Conservation (phyloP, 176 grass and related monocot genomes). For the Raddia distichophylla region DNA sequence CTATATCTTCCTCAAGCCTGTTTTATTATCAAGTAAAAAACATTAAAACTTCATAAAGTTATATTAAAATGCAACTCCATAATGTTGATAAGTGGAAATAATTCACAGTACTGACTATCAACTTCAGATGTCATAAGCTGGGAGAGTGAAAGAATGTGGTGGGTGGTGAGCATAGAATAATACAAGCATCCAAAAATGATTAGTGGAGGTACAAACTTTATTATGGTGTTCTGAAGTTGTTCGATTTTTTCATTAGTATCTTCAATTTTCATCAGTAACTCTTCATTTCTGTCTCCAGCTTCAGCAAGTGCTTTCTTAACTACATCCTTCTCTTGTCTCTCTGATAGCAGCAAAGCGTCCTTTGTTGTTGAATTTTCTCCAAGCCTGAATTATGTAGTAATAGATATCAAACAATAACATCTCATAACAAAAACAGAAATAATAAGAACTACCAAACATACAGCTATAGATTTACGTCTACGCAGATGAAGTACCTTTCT, state of each 20-base stretch:
- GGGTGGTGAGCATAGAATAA: slow-evolving; percentile 19
- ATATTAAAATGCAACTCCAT: slow-evolving; percentile 7
- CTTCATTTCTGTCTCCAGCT: slow-evolving; percentile 52
- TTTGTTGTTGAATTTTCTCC: slow-evolving; percentile 59
- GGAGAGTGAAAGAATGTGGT: not conserved
- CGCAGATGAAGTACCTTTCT: slow-evolving; percentile 48
- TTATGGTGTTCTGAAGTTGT: slow-evolving; percentile 56
- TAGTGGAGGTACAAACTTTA: slow-evolving; percentile 43
- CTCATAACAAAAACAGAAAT: slow-evolving; percentile 21
- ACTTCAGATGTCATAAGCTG: not conserved
- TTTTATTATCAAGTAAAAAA: slow-evolving; percentile 43
- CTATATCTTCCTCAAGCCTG: slow-evolving; percentile 62
- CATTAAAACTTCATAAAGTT: slow-evolving; percentile 24
- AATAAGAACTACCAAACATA: not conserved
- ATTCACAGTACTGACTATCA: slow-evolving; percentile 4
- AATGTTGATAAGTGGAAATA: slow-evolving; percentile 26
- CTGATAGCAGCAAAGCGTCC: slow-evolving; percentile 58
- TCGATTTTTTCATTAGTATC: slow-evolving; percentile 57
- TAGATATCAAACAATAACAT: slow-evolving; percentile 39
- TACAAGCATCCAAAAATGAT: slow-evolving; percentile 24
- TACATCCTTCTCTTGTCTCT: slow-evolving; percentile 62
- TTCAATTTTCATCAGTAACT: slow-evolving; percentile 53
- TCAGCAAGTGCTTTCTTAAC: slow-evolving; percentile 54
- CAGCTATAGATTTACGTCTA: not conserved
- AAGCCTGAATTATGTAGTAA: slow-evolving; percentile 45